Conservation (phyloP, 306 rosid species). For the Cyclanthera cordifolia region DNA sequence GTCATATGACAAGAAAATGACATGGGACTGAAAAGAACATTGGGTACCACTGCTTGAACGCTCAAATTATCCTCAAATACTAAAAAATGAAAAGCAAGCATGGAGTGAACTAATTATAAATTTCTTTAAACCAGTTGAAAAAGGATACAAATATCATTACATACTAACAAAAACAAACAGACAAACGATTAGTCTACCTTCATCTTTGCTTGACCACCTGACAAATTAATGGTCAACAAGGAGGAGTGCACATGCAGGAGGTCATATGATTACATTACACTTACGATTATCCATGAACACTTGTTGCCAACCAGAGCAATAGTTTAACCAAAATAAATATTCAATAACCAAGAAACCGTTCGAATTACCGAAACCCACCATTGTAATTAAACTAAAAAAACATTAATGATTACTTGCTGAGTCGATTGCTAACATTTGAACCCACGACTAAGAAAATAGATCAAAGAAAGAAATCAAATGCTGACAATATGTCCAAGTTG, state of each 20-base stretch:
- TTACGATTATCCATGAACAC: no score
- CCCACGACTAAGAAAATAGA: background rate
- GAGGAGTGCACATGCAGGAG: conserved; percentile 8
- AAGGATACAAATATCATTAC: background rate
- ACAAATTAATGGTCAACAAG: background rate
- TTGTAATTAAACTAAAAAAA: no score
- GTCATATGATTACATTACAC: no score
- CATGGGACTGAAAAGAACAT: conserved; percentile 10
- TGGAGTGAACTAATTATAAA: background rate
- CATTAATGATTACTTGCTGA: background rate
- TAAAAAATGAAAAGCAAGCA: background rate
- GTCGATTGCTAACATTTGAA: background rate
- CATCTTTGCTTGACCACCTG: background rate
- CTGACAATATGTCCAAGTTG: background rate
- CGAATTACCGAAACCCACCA: no score
- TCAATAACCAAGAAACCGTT: no score
- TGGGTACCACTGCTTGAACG: conserved; percentile 1
- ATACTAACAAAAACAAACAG: conserved; percentile 10
- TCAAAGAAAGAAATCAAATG: background rate
- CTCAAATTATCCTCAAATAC: conserved; percentile 8
- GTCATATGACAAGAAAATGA: conserved; percentile 10
- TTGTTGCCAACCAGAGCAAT: no score
- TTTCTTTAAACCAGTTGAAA: background rate
- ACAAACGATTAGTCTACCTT: conserved; percentile 9
- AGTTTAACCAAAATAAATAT: no score